Conservation (phyloP, 352 stramenopile genomes). For the Pythium guiyangense region DNA sequence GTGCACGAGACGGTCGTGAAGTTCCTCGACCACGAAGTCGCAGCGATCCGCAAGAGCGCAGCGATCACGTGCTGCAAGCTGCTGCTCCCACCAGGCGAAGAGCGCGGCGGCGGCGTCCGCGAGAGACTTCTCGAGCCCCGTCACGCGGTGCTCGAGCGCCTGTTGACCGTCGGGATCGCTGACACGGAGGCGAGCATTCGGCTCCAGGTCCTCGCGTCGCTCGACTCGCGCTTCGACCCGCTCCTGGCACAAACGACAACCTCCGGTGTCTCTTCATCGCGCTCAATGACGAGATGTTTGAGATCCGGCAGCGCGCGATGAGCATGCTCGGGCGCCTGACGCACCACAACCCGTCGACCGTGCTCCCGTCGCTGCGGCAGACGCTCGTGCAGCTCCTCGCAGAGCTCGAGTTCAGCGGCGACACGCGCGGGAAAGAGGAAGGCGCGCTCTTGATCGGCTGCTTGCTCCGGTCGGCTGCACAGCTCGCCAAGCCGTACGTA, state of each 20-base stretch:
- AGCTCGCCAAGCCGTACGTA: slow-evolving; percentile 81
- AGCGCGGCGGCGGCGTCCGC: slow-evolving; percentile 57
- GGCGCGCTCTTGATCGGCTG: slow-evolving; percentile 76
- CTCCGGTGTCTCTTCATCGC: slow-evolving; percentile 84
- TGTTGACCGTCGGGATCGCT: slow-evolving; percentile 83
- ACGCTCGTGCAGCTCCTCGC: slow-evolving; percentile 84
- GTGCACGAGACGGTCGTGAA: slow-evolving; percentile 86
- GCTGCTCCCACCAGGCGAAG: slow-evolving; percentile 63
- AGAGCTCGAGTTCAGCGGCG: slow-evolving; percentile 82
- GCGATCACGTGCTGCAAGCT: slow-evolving; percentile 88
- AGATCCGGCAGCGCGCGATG: slow-evolving; percentile 87
- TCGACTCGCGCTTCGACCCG: slow-evolving; percentile 80
- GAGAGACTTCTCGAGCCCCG: slow-evolving; percentile 65
- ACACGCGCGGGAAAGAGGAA: slow-evolving; percentile 80
- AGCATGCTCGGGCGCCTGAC: slow-evolving; percentile 83
- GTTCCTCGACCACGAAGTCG: slow-evolving; percentile 84
- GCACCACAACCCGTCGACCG: slow-evolving; percentile 78
- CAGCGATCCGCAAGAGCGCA: slow-evolving; percentile 78
- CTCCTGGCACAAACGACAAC: slow-evolving; percentile 81
- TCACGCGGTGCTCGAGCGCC: slow-evolving; percentile 75
- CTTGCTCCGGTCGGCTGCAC: slow-evolving; percentile 67
- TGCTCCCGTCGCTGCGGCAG: slow-evolving; percentile 78
- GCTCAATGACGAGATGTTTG: slow-evolving; percentile 84
- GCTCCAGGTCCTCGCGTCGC: slow-evolving; percentile 68
- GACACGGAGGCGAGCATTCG: slow-evolving; percentile 85